Percentiles rank a stretch among this genome's conserved stretches.
phyloP scores from a whole-genome alignment of 169 alveolate genomes.

The Plasmodium inui region DNA sequence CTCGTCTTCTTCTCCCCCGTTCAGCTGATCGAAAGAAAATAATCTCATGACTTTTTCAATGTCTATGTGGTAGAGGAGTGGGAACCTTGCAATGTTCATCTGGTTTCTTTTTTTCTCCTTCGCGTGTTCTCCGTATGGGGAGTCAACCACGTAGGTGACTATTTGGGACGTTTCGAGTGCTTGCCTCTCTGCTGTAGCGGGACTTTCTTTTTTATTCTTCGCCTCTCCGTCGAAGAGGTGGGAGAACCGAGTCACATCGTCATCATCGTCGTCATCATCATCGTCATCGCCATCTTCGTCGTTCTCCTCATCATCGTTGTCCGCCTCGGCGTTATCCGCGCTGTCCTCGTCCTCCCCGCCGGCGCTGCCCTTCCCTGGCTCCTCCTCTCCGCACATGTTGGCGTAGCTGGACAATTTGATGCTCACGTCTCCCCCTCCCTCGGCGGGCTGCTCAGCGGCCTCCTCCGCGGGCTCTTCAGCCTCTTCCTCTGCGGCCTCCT shows the following conservation, averaged over 20 bases:
- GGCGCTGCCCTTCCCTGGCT: not conserved
- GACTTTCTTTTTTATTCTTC: not conserved
- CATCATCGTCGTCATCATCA: not conserved
- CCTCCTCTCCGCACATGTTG: constrained; percentile 11
- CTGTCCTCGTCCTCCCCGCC: not conserved
- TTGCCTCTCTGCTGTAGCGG: not conserved
- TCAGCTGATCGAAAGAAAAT: not conserved
- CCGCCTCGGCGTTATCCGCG: not conserved
- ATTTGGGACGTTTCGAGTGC: not conserved
- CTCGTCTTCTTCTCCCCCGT: not conserved
- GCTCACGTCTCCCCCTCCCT: not conserved
- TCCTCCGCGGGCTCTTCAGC: not conserved
- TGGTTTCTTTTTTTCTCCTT: not conserved
- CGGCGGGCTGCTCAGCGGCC: not conserved
- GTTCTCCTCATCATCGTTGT: not conserved
- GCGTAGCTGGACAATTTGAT: constrained; percentile 27
- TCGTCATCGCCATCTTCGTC: not conserved
- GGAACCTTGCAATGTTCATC: not conserved
- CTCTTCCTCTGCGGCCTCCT: not conserved
- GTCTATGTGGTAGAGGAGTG: not conserved
- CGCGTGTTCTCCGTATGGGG: not conserved
- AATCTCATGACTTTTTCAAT: not conserved
- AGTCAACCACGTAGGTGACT: not conserved
- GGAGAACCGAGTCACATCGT: not conserved
- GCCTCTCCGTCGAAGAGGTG: not conserved